These are phyloP conservation scores for Dichotomocladium elegans DNA, from an alignment of 371 early-diverging fungal genomes.

Conservation along the genomic window DNA sequence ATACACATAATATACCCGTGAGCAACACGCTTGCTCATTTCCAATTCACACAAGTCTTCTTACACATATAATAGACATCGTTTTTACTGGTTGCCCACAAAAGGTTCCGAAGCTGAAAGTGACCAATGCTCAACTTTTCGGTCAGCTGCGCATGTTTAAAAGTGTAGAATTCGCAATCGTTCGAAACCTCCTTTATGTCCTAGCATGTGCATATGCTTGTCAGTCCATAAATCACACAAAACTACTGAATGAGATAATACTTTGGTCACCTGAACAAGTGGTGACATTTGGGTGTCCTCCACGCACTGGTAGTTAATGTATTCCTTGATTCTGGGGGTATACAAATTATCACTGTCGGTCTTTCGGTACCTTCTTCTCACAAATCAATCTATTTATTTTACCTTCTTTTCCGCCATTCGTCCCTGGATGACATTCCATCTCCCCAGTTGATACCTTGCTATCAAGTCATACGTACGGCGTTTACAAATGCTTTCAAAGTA, in stretches of 20 bases:
- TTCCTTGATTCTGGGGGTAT: slow-evolving; percentile 13
- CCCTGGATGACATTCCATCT: slow-evolving; percentile 14
- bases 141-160: slow-evolving; percentile 38
- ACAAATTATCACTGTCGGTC: not conserved
- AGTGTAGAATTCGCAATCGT: slow-evolving; percentile 27
- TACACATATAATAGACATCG: slow-evolving; percentile 64
- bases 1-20: not conserved
- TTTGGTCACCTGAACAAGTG: not conserved
- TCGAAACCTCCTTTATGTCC: slow-evolving; percentile 6
- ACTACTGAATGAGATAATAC: not conserved
- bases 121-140: slow-evolving; percentile 40
- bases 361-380: not conserved
- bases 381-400: slow-evolving; percentile 6
- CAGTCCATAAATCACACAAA: not conserved
- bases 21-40: not conserved
- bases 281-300: slow-evolving; percentile 12
- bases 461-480: not conserved
- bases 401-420: slow-evolving; percentile 27
- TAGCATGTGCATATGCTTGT: not conserved
- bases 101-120: slow-evolving; percentile 79
- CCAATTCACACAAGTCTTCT: slow-evolving; percentile 7
- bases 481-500: not conserved
- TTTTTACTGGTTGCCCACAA: slow-evolving; percentile 71
- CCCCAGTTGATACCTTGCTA: slow-evolving; percentile 44
- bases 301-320: slow-evolving; percentile 23